These are phyloP conservation scores for Leccinum fallax DNA, from an alignment of 1,284 basidiomycete genomes.

Conservation along the genomic window DNA sequence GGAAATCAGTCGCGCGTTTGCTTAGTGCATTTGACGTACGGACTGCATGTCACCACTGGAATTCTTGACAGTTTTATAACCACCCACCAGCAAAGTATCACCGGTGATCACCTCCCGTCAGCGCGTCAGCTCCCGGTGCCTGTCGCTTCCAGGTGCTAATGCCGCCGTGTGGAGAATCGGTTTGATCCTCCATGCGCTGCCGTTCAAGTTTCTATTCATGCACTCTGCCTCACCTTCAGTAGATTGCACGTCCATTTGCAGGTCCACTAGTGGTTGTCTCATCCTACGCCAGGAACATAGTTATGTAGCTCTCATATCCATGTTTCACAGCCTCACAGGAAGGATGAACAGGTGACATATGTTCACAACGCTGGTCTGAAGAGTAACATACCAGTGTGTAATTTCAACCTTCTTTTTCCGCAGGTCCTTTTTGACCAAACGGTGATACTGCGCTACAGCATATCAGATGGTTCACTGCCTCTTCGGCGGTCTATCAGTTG, in stretches of 20 bases:
- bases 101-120: not conserved
- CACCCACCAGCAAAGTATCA: slow-evolving; percentile 56
- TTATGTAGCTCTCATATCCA: slow-evolving; percentile 56
- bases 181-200: slow-evolving; percentile 59
- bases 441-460: slow-evolving; percentile 39
- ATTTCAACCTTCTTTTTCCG: slow-evolving; percentile 44
- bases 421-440: slow-evolving; percentile 17
- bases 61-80: slow-evolving; percentile 58
- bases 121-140: not conserved
- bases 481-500: slow-evolving; percentile 52
- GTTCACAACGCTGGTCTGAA: not conserved
- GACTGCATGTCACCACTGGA: slow-evolving; percentile 35
- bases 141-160: slow-evolving; percentile 47
- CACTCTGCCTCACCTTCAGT: slow-evolving; percentile 54
- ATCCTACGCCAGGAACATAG: slow-evolving; percentile 39
- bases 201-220: slow-evolving; percentile 47
- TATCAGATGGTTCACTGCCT: slow-evolving; percentile 49
- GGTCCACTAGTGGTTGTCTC: not conserved
- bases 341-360: slow-evolving; percentile 55
- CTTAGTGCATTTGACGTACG: too few relatives aligned
- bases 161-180: slow-evolving; percentile 61
- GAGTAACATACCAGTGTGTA: slow-evolving; percentile 51
- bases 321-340: slow-evolving; percentile 66
- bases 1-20: too few relatives aligned
- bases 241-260: slow-evolving; percentile 9